Evolutionary conservation across 148 eudicot genomes (phyloP), one percentile per base, ranked within the genome.

Genomic region (Heliamphora exappendiculata): DNA sequence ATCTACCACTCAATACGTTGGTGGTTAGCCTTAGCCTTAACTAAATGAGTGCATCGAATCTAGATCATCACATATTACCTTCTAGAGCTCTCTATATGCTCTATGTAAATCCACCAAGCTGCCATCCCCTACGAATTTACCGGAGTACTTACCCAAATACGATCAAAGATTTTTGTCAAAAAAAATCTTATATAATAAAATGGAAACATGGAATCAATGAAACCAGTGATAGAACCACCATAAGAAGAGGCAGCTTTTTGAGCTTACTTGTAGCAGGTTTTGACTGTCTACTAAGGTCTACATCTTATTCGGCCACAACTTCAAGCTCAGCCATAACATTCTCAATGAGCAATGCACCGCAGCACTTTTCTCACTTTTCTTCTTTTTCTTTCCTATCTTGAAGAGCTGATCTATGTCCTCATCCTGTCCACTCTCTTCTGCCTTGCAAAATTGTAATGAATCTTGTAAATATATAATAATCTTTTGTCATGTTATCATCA

Each of bases 191-290:
- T n/a, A 36, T 24, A 34, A 39, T n/a, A 53, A 49, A 37, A 33
- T 22, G 26, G 47, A 55, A 3, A 55, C n/a, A 44, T n/a, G 37
- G 67, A 17, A 55, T 47, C 3, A 50, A 55, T 39, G 20, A 19
- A 62, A 37, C 11, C 31, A 28, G 91, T 42, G 95, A 91, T 36
- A 94, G 91, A 69, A 90, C 98, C 17, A 90, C 91, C 10, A 85
- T 87, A 68, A 94, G 97, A 80, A 91, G 91, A 58, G 97, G 94
- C 36, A 94, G 82, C 82, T 94, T 94, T 72, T 76, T 90, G n/a
- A 94, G 90, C 84, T 94, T 94, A 81, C 87, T 94, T 60, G 91
- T 91, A 70, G 98, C 98, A 70, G 98, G 98, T 84, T 88, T 90
- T 14, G 86, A 87, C 64, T 85, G 85, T 44, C 83, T 72, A 81